phyloP scores from a whole-genome alignment of 2,329 filamentous ascomycete species.

The Aureobasidium pullulans region DNA sequence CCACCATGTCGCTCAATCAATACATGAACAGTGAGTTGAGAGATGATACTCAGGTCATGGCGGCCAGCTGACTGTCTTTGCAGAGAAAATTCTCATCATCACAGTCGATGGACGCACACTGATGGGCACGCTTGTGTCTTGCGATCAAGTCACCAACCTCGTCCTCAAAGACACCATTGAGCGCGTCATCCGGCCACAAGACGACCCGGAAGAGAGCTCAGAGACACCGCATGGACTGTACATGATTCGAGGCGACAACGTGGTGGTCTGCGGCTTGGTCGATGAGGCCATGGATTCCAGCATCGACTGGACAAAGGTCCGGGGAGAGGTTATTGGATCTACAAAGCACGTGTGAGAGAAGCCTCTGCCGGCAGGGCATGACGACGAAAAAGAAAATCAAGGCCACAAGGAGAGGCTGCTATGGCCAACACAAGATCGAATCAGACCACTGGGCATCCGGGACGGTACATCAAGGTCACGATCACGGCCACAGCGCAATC shows the following conservation, averaged over 20 bases:
- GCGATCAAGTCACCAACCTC: conserved; percentile 88
- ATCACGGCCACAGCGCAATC: neutral
- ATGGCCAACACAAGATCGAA: conserved; percentile 1
- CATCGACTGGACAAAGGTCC: conserved; percentile 90
- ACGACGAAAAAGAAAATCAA: conserved; percentile 1
- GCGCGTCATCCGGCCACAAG: conserved; percentile 77
- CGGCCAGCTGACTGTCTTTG: conserved; percentile 26
- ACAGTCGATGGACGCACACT: conserved; percentile 83
- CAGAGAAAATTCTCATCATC: conserved; percentile 86
- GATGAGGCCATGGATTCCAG: conserved; percentile 82
- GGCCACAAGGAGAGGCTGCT: neutral
- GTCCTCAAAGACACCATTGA: conserved; percentile 79
- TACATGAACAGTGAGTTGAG: conserved; percentile 35
- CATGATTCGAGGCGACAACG: conserved; percentile 88
- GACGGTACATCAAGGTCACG: neutral
- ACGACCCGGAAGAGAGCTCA: conserved; percentile 73
- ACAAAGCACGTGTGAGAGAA: conserved; percentile 63
- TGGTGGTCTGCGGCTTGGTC: conserved; percentile 80
- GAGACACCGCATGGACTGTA: conserved; percentile 82
- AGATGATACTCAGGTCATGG: neutral
- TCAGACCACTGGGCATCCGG: neutral
- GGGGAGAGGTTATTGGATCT: conserved; percentile 72
- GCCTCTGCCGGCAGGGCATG: neutral
- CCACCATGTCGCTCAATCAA: conserved; percentile 34
- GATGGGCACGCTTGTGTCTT: conserved; percentile 69